Percentiles rank a stretch among this genome's conserved stretches.
Conservation (phyloP, 1,284 basidiomycete genomes). For the Leccinum fallax region DNA sequence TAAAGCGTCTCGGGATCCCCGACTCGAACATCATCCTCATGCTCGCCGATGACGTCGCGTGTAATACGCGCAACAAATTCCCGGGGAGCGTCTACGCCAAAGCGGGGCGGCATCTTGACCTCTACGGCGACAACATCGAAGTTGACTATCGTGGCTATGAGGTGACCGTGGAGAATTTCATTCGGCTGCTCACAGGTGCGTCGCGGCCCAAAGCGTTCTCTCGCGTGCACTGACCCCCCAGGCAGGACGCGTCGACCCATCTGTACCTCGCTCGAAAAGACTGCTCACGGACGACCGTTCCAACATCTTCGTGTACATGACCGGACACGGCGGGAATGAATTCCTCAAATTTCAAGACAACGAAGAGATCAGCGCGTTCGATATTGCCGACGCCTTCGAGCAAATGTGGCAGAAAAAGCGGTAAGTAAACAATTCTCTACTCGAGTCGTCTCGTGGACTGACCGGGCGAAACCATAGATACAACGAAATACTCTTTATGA, state of each 20-base stretch:
- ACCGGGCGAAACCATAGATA: conserved; percentile 57
- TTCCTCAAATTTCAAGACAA: conserved; percentile 99
- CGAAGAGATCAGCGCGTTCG: conserved; percentile 96
- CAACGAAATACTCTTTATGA: conserved; percentile 97
- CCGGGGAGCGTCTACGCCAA: conserved; percentile 92
- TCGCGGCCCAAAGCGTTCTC: not conserved
- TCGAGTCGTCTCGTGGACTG: not conserved
- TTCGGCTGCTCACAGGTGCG: conserved; percentile 86
- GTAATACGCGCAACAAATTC: conserved; percentile 91
- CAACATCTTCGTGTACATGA: conserved; percentile 98
- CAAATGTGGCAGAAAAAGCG: conserved; percentile 98
- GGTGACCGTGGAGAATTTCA: conserved; percentile 95
- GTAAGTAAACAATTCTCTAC: conserved; percentile 41
- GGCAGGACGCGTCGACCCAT: conserved; percentile 70
- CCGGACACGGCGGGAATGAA: conserved; percentile 96
- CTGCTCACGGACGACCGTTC: conserved; percentile 90
- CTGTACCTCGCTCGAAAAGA: conserved; percentile 88
- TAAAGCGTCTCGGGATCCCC: conserved; percentile 96
- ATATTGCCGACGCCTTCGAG: conserved; percentile 95
- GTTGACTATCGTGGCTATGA: conserved; percentile 98
- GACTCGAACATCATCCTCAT: conserved; percentile 99
- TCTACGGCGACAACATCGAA: conserved; percentile 97
- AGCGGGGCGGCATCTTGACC: conserved; percentile 75
- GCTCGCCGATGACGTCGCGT: conserved; percentile 96
- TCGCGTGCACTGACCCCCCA: not conserved